Evolutionary conservation across 768 basidiomycete genomes (phyloP), one percentile per base, ranked within the genome.

Genomic region (Lentinula sp.): DNA sequence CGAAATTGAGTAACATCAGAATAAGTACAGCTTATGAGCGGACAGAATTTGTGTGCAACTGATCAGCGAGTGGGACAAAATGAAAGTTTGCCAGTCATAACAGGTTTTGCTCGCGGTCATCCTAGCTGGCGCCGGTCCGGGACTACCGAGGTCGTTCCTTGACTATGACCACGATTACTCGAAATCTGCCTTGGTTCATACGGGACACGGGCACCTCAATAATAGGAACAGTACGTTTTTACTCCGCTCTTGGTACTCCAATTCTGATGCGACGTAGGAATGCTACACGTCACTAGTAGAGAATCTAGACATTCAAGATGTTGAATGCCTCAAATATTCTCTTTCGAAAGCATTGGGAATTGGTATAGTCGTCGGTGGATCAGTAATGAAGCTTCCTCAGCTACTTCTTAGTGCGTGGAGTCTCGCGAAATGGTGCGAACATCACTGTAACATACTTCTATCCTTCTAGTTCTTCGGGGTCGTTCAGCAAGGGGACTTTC

Each of bases 331-430:
- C 70, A 95, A 95, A 74, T 93, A 93, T 72, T 84, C 93, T 0
- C 71, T 97, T 57, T 97, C 95, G 2, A 98, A 98, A 70, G 95
- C 87, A 0, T 77, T 99, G 6, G 95, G 97, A 0, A 75, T 99
- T 15, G 96, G 89, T 0, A 95, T 98, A 55, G 95, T 98, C 46
- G 77, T 91, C 1, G 96, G 91, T 45, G 95, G 95, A 0, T 87
- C 89, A 2, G 91, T 99, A 63, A 91, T 99, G 86, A 99, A 99
- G 74, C 83, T 98, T 2, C 96, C 96, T 1, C 96, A 98, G 71
- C 77, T 97, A n/a, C 67, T 91, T 33, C 81, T 93, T 58, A 92
- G 91, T 92, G 66, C 69, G 90, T 77, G 37, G 10, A 37, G 16
- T 33, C 52, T 18, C 39, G 41, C 35, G 23, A 35, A 59, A 6